These are phyloP conservation scores for Chytriomyces confervae DNA, from an alignment of 192 early-diverging fungal genomes.

Conservation along the genomic window DNA sequence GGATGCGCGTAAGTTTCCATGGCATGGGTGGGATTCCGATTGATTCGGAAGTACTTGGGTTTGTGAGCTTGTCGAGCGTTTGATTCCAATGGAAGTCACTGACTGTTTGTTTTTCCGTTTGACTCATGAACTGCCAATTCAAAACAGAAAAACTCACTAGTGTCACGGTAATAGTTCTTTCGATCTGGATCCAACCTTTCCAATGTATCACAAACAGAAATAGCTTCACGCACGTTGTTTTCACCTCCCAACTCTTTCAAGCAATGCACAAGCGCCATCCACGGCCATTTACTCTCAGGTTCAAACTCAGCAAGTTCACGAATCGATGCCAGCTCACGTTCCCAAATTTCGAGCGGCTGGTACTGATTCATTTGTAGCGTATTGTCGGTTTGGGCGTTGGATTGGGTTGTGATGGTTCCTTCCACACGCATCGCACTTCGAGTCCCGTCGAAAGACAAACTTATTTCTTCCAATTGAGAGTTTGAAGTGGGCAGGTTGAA, in stretches of 20 bases:
- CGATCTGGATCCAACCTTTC: conserved; percentile 60
- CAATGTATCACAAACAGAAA: conserved; percentile 48
- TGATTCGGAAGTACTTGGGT: neutral
- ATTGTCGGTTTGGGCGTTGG: neutral
- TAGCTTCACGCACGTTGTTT: conserved; percentile 51
- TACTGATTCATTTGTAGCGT: neutral
- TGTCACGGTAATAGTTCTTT: conserved; percentile 55
- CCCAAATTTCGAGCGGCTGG: conserved; percentile 47
- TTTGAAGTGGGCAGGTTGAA: neutral
- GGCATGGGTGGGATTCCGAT: neutral
- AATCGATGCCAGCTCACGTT: conserved; percentile 64
- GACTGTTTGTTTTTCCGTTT: neutral
- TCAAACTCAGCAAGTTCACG: conserved; percentile 77
- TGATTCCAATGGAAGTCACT: conserved; percentile 13
- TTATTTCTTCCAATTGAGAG: neutral
- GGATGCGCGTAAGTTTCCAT: conserved; percentile 10
- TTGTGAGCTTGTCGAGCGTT: neutral
- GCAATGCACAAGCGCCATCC: conserved; percentile 66
- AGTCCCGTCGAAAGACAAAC: neutral
- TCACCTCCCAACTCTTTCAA: conserved; percentile 49
- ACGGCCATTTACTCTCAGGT: conserved; percentile 80
- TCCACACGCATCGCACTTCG: neutral
- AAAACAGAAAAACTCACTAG: neutral
- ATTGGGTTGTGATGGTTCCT: neutral
- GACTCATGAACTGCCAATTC: neutral